A percentile compares a stretch with the other conserved stretches of the same genome.
These are phyloP conservation scores for Solanum chmielewskii DNA, from an alignment of 257 asterid species.

Conservation along the genomic window DNA sequence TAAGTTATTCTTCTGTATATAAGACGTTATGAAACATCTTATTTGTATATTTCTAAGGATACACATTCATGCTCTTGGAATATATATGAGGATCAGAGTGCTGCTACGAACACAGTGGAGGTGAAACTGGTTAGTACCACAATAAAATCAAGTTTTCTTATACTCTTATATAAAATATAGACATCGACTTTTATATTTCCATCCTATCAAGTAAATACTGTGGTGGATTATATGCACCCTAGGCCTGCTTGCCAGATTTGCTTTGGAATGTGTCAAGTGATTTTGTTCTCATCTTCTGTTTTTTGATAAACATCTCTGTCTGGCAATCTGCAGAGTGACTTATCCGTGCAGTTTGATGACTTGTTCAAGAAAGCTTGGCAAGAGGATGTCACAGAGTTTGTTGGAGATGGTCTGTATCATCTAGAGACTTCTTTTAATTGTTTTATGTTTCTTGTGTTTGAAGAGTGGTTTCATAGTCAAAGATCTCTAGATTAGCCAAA, in stretches of 20 bases:
- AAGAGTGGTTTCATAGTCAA: background rate
- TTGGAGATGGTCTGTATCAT: constrained; percentile 53
- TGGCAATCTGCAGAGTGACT: constrained; percentile 53
- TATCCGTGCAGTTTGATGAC: constrained; percentile 91
- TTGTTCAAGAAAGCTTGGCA: constrained; percentile 95
- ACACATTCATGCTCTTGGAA: constrained; percentile 56
- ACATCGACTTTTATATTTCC: background rate
- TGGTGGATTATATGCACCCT: background rate
- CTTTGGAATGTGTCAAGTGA: background rate
- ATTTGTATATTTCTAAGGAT: constrained; percentile 22
- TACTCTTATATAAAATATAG: background rate
- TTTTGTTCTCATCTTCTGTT: constrained; percentile 6
- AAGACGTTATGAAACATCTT: background rate
- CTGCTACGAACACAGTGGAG: constrained; percentile 25
- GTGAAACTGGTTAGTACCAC: constrained; percentile 53
- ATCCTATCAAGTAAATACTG: background rate
- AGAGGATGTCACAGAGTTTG: constrained; percentile 41
- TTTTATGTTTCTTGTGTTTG: background rate
- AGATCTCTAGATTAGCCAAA: background rate
- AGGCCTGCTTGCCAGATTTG: background rate
- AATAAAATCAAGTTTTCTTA: constrained; percentile 1
- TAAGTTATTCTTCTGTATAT: background rate
- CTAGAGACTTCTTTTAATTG: background rate
- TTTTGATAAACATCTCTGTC: constrained; percentile 9
- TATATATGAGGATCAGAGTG: constrained; percentile 25